Evolutionary conservation across 1,284 basidiomycete species (phyloP).

Genomic region (Quambalaria eucalypti): DNA sequence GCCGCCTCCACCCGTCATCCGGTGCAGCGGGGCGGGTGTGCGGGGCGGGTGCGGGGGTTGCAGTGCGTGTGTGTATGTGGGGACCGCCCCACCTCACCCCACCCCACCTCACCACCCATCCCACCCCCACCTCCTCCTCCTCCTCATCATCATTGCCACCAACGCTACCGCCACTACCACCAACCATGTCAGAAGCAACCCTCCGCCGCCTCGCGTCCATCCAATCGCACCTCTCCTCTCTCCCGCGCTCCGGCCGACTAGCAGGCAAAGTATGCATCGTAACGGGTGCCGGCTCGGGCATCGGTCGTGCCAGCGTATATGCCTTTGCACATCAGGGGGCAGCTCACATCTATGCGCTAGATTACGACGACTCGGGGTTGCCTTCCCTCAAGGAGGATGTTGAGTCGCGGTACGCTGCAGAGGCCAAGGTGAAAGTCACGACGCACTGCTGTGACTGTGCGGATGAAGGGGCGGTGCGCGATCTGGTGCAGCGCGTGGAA

Average conservation of each 20-base stretch:
- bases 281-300: constrained; percentile 56
- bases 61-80: no score
- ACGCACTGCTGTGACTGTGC: constrained; percentile 66
- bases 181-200: no score
- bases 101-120: no score
- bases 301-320: constrained; percentile 29
- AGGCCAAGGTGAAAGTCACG: constrained; percentile 59
- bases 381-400: constrained; percentile 64
- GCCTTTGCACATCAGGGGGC: constrained; percentile 50
- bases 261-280: constrained; percentile 78
- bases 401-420: constrained; percentile 53
- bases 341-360: constrained; percentile 71
- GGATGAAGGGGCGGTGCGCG: constrained; percentile 63
- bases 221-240: constrained; percentile 59
- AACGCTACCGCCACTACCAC: no score
- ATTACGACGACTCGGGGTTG: constrained; percentile 64
- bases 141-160: no score
- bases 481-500: constrained; percentile 63
- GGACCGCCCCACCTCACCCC: no score
- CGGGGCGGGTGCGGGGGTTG: no score
- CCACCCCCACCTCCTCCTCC: no score
- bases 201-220: no score
- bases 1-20: no score
- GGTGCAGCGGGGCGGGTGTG: no score
- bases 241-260: constrained; percentile 58